Evolutionary conservation across 1,139 yeast genomes (phyloP), one percentile per base, ranked within the genome.

Genomic region (Diutina mesorugosa): DNA sequence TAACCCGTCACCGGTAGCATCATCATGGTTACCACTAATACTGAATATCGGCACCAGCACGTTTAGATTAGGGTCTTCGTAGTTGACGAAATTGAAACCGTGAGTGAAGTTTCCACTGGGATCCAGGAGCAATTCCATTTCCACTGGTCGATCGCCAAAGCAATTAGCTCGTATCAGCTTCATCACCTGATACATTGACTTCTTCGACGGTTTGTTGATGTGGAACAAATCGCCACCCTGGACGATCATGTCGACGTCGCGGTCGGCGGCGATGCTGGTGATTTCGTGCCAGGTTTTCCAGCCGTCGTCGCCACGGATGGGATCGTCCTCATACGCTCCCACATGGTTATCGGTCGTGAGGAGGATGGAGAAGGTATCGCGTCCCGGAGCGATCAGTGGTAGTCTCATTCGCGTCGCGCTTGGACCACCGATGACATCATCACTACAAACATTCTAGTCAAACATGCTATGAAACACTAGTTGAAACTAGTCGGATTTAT

Each of bases 311-410:
- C 97, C 96, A 35, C 96, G 77, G 10, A 93, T 84, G 0, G 96
- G 93, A 66, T 93, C 99, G 52, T 80, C 80, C 66, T 93, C 99
- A 59, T 84, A 83, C 66, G 85, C 91, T 1, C 99, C 99, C 38
- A 93, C 96, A 74, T 93, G 99, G 67, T 93, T 93, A 65, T 93
- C 99, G 1, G 99, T 90, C 1, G 99, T 90, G 26, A 93, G 71
- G 47, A 93, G 79, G 28, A 93, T 80, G 51, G 89, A 72, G 18
- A 91, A 81, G 0, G 96, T 89, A 66, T 86, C 79, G 21, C 77
- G 77, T 1, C 83, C 84, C 3, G 69, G 69, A 5, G 69, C 72
- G 9, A 78, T 67, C 35, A 35, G 41, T 9, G 41, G 41, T 8
- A 35, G n/a, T 35, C 41, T 35, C 41, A 35, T 35, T 35, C 41